Base-by-base conservation (phyloP, 805 yeast species). In the Cyberlindnera japonica region DNA sequence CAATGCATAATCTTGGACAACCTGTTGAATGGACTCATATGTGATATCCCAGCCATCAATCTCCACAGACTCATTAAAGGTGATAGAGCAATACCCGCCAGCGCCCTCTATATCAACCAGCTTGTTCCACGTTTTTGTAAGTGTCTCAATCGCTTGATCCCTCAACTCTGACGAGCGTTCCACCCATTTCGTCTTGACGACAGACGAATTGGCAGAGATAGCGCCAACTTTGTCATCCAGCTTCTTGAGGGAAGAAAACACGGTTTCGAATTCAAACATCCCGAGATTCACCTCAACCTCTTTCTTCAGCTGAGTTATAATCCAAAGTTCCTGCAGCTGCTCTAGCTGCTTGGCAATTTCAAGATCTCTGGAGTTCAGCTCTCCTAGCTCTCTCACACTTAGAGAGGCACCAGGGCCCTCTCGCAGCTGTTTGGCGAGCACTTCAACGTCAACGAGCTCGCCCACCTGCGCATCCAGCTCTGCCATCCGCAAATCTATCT, bases 241-340 rank as follows among this genome's bases (percentile, higher is more conserved):
- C 33, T 49, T 55, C 18, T 37, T 30, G 30, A 57, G 28, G 1
- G 53, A 51, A 6, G 41, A 27, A 11, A 50, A 40, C n/a, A 47
- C 58, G 8, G 48, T 44, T 33, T 57, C 59, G 16, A 52, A 39
- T 37, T 57, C 59, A 21, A 37, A 45, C 22, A 55, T 22, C 22
- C 54, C 58, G 22, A 54, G 15, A 24, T 55, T 57, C 7, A 54
- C 45, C 13, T 44, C 51, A 14, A 54, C 41, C 35, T 57, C 61
- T 26, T 50, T 52, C 18, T 54, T 37, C 6, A 57, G 33, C 7
- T 50, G 53, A 6, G 44, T 38, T 2, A 55, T 31, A 13, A 54
- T 36, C 61, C 61, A 57, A 3, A 54, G 30, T 10, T 54, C 50
- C 17, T 49, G 52, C 24, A 57, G 24, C 16, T 43, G 43, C 13